Evolutionary conservation across 169 alveolate genomes (phyloP).

Genomic region (Amoebophrya sp.): DNA sequence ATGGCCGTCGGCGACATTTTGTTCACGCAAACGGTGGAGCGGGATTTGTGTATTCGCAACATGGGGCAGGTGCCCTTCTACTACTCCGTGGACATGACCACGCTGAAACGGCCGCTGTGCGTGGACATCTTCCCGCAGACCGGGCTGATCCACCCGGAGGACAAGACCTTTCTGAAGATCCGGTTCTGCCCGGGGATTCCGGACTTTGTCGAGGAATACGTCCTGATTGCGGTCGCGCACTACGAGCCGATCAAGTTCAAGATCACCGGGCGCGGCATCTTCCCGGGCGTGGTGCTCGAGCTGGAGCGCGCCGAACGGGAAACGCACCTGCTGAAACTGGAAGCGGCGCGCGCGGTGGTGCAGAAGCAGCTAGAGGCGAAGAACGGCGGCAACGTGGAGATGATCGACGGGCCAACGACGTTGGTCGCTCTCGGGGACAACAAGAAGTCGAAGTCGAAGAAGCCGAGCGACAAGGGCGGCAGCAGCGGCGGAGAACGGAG

Average conservation of each 20-base stretch:
- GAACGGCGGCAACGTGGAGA: neutral
- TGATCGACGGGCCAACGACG: no score
- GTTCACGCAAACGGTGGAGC: neutral
- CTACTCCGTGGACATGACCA: constrained; percentile 56
- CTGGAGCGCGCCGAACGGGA: constrained; percentile 59
- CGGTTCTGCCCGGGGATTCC: constrained; percentile 62
- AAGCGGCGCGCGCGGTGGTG: constrained; percentile 18
- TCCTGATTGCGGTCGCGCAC: constrained; percentile 72
- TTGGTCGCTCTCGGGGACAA: no score
- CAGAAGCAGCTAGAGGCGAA: constrained; percentile 4
- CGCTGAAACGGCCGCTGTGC: constrained; percentile 59
- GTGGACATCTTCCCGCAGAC: constrained; percentile 60
- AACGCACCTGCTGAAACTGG: constrained; percentile 46
- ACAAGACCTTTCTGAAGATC: constrained; percentile 55
- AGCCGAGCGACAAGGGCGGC: neutral
- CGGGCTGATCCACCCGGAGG: constrained; percentile 71
- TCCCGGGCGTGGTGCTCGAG: constrained; percentile 59
- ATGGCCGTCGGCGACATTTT: neutral
- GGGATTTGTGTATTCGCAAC: constrained; percentile 28
- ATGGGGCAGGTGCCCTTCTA: constrained; percentile 76
- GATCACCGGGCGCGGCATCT: constrained; percentile 69
- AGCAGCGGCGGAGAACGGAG: no score
- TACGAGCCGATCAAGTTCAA: constrained; percentile 70
- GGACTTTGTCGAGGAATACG: constrained; percentile 43
- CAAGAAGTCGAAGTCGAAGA: neutral